Base-by-base conservation (phyloP, 176 grass and related monocot genomes). In the Juncus effusus region DNA sequence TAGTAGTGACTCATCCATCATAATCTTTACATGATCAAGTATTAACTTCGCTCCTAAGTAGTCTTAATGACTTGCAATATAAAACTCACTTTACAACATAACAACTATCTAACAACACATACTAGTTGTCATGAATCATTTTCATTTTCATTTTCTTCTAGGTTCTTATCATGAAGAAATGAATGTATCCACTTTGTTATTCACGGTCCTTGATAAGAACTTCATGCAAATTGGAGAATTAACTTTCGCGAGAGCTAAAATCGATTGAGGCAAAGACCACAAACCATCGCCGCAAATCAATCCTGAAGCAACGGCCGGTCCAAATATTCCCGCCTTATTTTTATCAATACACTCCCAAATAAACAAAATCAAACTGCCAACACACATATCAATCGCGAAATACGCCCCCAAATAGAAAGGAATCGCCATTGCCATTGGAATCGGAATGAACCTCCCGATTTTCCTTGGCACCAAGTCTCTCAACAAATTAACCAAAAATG, bases 151-250 rank as follows among this genome's bases (percentile, higher is more conserved):
- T 28, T 28, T 28, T 28, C 19, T 28, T 28, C 19, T 28, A 28
- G 19, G 19, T 28, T 28, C 19, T 28, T 28, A 28, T 56, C 6
- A 56, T 10, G 35, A 63, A 2, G 51, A 10, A 56, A 79, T 42
- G 58, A 72, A 64, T 6, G 2, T 28, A 54, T 71, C 65, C 10
- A 79, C 77, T 44, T 62, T 64, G 60, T 3, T 42, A 16, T 64
- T 73, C 28, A 28, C 63, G 7, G 7, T 57, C 67, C 77, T 79
- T 7, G 77, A 79, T 4, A 79, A 59, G 36, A 79, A 79, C 77
- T 72, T 79, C 77, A 79, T 79, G 77, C 77, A 79, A 38, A 79
- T 79, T 7, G 77, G 77, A 3, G 77, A 66, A 3, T 72, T 79
- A 49, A 79, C 67, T 36, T 64, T 53, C 8, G 77, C 77, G 1